phyloP scores from a whole-genome alignment of 768 basidiomycete species.

The Suillus decipiens region DNA sequence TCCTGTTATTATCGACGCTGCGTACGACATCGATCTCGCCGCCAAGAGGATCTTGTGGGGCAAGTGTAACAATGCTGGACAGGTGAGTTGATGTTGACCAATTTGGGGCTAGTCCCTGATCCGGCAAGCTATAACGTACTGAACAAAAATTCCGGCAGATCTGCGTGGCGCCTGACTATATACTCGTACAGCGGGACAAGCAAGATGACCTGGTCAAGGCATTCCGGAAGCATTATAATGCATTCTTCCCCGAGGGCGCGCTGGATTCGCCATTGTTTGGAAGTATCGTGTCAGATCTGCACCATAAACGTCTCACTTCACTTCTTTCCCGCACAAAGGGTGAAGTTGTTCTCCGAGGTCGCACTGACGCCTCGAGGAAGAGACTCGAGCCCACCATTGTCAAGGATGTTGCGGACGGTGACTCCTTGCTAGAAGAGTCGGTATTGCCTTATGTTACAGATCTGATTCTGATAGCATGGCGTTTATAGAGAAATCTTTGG shows the following conservation, averaged over 20 bases:
- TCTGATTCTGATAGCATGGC: background rate
- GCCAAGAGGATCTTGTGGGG: constrained; percentile 71
- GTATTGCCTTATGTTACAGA: constrained; percentile 16
- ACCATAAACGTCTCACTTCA: constrained; percentile 55
- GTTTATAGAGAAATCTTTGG: constrained; percentile 68
- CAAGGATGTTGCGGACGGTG: constrained; percentile 50
- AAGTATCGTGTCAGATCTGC: constrained; percentile 54
- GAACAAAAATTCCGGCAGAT: constrained; percentile 25
- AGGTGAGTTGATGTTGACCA: constrained; percentile 36
- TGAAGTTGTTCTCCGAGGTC: constrained; percentile 43
- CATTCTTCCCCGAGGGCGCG: constrained; percentile 58
- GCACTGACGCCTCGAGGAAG: constrained; percentile 36
- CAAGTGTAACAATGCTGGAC: constrained; percentile 66
- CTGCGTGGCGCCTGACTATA: constrained; percentile 47
- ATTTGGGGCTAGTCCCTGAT: background rate
- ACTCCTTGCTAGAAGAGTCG: constrained; percentile 63
- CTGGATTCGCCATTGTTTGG: constrained; percentile 45
- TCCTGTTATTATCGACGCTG: constrained; percentile 46
- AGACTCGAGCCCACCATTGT: constrained; percentile 65
- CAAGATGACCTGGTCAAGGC: constrained; percentile 50
- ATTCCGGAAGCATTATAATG: constrained; percentile 42
- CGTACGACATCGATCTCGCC: constrained; percentile 46
- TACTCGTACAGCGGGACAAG: constrained; percentile 40
- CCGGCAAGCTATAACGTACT: background rate
- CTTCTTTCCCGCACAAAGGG: constrained; percentile 59